Conservation (phyloP, 768 basidiomycete genomes). For the Russula foetens region DNA sequence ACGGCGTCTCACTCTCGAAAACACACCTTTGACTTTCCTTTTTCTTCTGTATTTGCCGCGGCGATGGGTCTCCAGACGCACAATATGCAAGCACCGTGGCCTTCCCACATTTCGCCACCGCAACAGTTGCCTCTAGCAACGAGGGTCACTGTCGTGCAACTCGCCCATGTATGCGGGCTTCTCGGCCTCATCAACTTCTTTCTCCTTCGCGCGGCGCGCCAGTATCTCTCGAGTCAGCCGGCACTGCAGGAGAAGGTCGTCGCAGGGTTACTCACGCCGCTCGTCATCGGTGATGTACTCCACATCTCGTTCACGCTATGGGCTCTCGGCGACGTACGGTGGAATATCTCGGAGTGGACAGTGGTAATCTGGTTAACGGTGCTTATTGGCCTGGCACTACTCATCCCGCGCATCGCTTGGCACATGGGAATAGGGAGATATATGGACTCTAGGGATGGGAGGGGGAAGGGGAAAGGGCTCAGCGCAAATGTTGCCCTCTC, state of each 20-base stretch:
- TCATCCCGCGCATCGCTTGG: conserved; percentile 69
- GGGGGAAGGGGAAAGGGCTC: not conserved
- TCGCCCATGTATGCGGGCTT: conserved; percentile 71
- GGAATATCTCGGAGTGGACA: conserved; percentile 54
- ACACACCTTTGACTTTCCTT: too few relatives aligned
- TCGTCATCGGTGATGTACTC: conserved; percentile 59
- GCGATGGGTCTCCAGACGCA: conserved; percentile 40
- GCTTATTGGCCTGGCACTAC: conserved; percentile 49
- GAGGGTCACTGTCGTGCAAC: conserved; percentile 61
- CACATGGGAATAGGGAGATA: conserved; percentile 70
- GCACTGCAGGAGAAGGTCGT: conserved; percentile 69
- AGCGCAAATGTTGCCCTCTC: not conserved
- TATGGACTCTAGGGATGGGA: conserved; percentile 54
- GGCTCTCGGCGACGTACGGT: conserved; percentile 65
- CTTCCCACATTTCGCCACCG: conserved; percentile 38
- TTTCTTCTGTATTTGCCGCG: too few relatives aligned
- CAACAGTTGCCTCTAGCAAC: conserved; percentile 50
- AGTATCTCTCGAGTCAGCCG: conserved; percentile 48
- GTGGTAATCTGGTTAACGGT: conserved; percentile 65
- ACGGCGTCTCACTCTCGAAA: not conserved
- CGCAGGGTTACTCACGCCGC: conserved; percentile 52
- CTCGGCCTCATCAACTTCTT: conserved; percentile 64
- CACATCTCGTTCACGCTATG: conserved; percentile 65
- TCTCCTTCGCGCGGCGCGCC: conserved; percentile 52
- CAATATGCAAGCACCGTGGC: conserved; percentile 72